Percentiles rank a stretch among this genome's conserved stretches.
These are phyloP conservation scores for Tuber microsphaerosporum DNA, from an alignment of 495 filamentous ascomycete species.

Conservation along the genomic window DNA sequence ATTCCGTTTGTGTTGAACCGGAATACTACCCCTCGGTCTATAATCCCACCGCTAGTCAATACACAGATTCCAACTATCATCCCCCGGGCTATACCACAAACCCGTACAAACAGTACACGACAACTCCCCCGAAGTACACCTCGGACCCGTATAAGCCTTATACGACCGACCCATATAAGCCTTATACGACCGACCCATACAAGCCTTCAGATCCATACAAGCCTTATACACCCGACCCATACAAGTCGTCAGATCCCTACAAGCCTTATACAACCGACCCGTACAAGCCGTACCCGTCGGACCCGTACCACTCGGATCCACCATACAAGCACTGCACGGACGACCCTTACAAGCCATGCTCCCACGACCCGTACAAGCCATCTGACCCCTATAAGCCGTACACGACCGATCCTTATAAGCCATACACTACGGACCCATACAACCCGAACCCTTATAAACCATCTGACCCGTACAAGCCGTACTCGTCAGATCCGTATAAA, in stretches of 20 bases:
- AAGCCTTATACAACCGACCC: too few relatives aligned
- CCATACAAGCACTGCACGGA: too few relatives aligned
- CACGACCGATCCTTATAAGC: background rate
- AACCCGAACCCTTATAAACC: background rate
- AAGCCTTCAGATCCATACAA: background rate
- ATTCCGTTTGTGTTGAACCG: slow-evolving; percentile 13
- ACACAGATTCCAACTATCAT: background rate
- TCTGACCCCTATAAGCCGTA: background rate
- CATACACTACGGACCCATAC: background rate
- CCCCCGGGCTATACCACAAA: background rate
- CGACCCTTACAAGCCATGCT: too few relatives aligned
- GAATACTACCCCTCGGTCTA: slow-evolving; percentile 10
- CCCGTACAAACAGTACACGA: background rate
- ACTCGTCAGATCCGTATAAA: background rate
- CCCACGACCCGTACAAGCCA: background rate
- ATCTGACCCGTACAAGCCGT: too few relatives aligned
- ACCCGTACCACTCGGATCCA: background rate
- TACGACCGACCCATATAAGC: background rate
- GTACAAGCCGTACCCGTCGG: background rate
- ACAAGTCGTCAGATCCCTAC: slow-evolving; percentile 4
- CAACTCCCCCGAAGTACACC: slow-evolving; percentile 9
- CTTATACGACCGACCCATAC: background rate
- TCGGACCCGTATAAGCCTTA: background rate
- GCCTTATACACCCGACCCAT: too few relatives aligned
- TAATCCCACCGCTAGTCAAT: slow-evolving; percentile 1